phyloP scores from a whole-genome alignment of 192 early-diverging fungal species.

The Mortierella claussenii region DNA sequence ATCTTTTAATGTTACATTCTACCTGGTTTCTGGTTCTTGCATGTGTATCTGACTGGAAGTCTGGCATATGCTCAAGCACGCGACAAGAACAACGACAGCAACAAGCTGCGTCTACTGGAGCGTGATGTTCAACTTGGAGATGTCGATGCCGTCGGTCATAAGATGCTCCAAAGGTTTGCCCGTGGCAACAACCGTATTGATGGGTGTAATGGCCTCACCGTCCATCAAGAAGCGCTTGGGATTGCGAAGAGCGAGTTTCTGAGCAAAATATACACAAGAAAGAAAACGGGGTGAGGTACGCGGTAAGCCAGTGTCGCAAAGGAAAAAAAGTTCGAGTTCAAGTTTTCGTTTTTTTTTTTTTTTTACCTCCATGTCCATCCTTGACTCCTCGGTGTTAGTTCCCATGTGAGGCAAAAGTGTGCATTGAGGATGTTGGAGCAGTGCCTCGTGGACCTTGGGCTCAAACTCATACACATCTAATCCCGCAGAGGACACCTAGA shows the following conservation, averaged over 20 bases:
- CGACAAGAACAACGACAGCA: too few relatives aligned
- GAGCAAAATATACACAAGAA: neutral
- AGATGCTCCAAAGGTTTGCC: conserved; percentile 23
- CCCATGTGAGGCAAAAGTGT: conserved; percentile 63
- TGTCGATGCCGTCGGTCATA: conserved; percentile 41
- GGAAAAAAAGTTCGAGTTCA: neutral
- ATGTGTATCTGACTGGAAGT: too few relatives aligned
- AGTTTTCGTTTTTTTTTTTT: neutral
- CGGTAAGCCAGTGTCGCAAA: too few relatives aligned
- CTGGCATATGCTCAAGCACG: too few relatives aligned
- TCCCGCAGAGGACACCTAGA: conserved; percentile 27
- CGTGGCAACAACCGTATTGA: conserved; percentile 18
- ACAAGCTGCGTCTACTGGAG: conserved; percentile 21
- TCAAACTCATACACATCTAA: conserved; percentile 48
- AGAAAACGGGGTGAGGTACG: neutral
- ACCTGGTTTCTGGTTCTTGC: too few relatives aligned
- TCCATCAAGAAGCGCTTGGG: conserved; percentile 32
- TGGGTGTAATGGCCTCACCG: conserved; percentile 24
- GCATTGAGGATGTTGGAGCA: conserved; percentile 55
- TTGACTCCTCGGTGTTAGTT: conserved; percentile 54
- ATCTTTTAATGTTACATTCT: too few relatives aligned
- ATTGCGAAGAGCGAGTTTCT: conserved; percentile 44
- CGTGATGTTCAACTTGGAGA: conserved; percentile 42
- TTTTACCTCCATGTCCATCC: conserved; percentile 56
- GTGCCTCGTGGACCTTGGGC: conserved; percentile 56